Conservation (phyloP, 75 land plant species). For the Pinus tabuliformis region DNA sequence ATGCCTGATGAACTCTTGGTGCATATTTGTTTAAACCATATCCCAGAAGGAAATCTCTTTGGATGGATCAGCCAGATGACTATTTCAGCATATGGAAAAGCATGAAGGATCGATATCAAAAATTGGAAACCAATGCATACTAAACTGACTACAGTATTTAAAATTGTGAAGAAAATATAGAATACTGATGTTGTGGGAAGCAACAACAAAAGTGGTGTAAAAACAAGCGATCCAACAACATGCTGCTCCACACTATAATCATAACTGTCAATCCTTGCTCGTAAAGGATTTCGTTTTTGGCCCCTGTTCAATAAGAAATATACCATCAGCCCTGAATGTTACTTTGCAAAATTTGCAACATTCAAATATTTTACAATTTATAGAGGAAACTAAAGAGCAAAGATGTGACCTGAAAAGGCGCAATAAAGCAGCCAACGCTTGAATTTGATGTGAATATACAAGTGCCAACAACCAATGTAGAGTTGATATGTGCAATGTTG, state of each 20-base stretch:
- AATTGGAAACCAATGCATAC: slow-evolving; percentile 56
- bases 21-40: slow-evolving; percentile 68
- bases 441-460: slow-evolving; percentile 81
- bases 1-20: slow-evolving; percentile 8
- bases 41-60: slow-evolving; percentile 86
- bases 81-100: slow-evolving; percentile 74
- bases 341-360: not conserved
- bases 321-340: not conserved
- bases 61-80: slow-evolving; percentile 70
- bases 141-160: slow-evolving; percentile 44
- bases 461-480: slow-evolving; percentile 72
- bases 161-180: slow-evolving; percentile 84
- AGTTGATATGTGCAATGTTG: slow-evolving; percentile 61
- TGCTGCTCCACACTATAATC: slow-evolving; percentile 93
- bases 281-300: slow-evolving; percentile 83
- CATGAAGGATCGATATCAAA: slow-evolving; percentile 63
- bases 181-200: slow-evolving; percentile 97
- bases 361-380: no score
- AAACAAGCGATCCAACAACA: slow-evolving; percentile 92
- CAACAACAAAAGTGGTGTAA: slow-evolving; percentile 86
- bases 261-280: slow-evolving; percentile 82
- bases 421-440: slow-evolving; percentile 85
- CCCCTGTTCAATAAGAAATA: slow-evolving; percentile 56
- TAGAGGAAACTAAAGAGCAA: not conserved
- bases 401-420: slow-evolving; percentile 84